A percentile compares a stretch with the other conserved stretches of the same genome.
Conservation (phyloP, 306 rosid genomes). For the Lathyrus sativus region DNA sequence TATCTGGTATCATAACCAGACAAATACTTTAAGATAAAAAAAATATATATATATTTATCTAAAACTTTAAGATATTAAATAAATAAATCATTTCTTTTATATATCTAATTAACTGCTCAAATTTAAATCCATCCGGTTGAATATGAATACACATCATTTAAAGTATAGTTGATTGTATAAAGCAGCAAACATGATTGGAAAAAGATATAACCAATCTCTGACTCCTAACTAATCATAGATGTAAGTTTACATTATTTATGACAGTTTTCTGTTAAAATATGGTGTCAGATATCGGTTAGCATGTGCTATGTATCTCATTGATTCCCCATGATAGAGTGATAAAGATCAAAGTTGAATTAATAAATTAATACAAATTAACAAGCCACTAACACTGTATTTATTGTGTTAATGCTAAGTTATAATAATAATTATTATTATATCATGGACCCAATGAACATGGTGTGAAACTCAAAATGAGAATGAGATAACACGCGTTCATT, state of each 20-base stretch:
- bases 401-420: not conserved
- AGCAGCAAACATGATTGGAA: constrained; percentile 3
- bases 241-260: constrained; percentile 2
- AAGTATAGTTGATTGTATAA: not conserved
- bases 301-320: constrained; percentile 38
- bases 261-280: constrained; percentile 43
- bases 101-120: too few relatives aligned
- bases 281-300: constrained; percentile 39
- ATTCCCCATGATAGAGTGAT: constrained; percentile 34
- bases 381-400: not conserved
- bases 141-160: too few relatives aligned
- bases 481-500: constrained; percentile 41
- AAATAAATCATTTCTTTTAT: too few relatives aligned
- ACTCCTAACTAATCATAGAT: constrained; percentile 26
- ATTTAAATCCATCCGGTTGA: too few relatives aligned
- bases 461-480: constrained; percentile 44
- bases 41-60: too few relatives aligned
- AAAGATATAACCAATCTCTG: constrained; percentile 36
- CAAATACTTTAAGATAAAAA: too few relatives aligned
- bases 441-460: constrained; percentile 33
- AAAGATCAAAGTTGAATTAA: constrained; percentile 12
- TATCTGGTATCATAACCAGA: too few relatives aligned
- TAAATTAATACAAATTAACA: not conserved
- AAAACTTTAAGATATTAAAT: too few relatives aligned
- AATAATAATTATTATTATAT: too few relatives aligned